These are phyloP conservation scores for Diaporthe helianthi DNA, from an alignment of 2,329 filamentous ascomycete species.

Conservation along the genomic window DNA sequence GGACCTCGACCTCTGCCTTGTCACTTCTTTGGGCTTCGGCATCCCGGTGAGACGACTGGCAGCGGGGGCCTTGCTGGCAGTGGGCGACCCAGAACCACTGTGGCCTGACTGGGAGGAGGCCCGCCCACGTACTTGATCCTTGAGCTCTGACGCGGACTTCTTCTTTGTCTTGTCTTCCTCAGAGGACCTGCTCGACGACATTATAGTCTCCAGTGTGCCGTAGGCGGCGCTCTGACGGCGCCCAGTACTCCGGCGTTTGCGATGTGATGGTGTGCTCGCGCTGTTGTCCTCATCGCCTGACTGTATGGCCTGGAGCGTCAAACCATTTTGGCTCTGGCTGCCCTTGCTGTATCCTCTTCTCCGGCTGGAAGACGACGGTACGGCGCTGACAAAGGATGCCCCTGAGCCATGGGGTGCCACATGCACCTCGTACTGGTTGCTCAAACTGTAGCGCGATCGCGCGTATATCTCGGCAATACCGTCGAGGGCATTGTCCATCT, in stretches of 20 bases:
- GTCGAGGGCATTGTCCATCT: slow-evolving; percentile 62
- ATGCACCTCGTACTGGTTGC: slow-evolving; percentile 72
- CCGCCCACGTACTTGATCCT: slow-evolving; percentile 61
- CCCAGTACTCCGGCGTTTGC: slow-evolving; percentile 50
- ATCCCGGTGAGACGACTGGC: slow-evolving; percentile 1
- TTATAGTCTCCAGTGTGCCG: slow-evolving; percentile 70
- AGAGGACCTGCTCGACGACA: slow-evolving; percentile 69
- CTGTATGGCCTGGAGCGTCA: slow-evolving; percentile 63
- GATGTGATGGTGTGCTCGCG: slow-evolving; percentile 42
- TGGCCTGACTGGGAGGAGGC: slow-evolving; percentile 45
- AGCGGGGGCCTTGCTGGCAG: slow-evolving; percentile 36
- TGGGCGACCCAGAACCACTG: slow-evolving; percentile 40
- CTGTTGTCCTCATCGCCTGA: slow-evolving; percentile 61
- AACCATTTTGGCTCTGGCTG: slow-evolving; percentile 49
- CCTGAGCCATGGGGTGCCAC: slow-evolving; percentile 68
- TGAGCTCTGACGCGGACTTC: slow-evolving; percentile 63
- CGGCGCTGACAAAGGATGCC: slow-evolving; percentile 49
- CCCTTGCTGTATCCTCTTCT: slow-evolving; percentile 37
- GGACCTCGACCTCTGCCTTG: slow-evolving; percentile 48
- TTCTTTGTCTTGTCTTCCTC: slow-evolving; percentile 68
- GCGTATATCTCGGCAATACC: slow-evolving; percentile 73
- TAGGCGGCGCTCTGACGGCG: slow-evolving; percentile 62
- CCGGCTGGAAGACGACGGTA: slow-evolving; percentile 35
- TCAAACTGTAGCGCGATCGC: slow-evolving; percentile 68
- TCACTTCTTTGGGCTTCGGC: slow-evolving; percentile 13